Evolutionary conservation across 2,329 filamentous ascomycete species (phyloP).

Genomic region (Trichoderma afroharzianum): DNA sequence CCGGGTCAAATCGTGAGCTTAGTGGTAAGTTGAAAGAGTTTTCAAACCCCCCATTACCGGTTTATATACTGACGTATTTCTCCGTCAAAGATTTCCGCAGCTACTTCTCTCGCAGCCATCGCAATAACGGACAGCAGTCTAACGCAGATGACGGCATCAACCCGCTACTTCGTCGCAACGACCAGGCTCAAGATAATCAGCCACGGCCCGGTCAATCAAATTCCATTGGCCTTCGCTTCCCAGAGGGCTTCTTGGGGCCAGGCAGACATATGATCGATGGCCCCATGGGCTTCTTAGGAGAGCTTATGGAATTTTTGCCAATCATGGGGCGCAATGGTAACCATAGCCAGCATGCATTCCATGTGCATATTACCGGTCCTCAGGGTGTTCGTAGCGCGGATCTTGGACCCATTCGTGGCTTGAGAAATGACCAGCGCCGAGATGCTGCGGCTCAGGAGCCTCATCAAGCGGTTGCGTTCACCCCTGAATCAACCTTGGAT

Average conservation of each 20-base stretch:
- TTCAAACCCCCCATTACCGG: neutral
- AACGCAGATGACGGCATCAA: conserved; percentile 78
- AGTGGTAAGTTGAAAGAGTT: conserved; percentile 39
- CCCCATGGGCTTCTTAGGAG: conserved; percentile 54
- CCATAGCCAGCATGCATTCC: conserved; percentile 46
- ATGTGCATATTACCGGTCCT: conserved; percentile 55
- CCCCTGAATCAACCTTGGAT: conserved; percentile 63
- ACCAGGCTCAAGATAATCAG: conserved; percentile 41
- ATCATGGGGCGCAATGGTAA: conserved; percentile 42
- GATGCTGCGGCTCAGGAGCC: conserved; percentile 55
- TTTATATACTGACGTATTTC: conserved; percentile 4
- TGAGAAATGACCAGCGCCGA: conserved; percentile 47
- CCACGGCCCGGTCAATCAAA: conserved; percentile 49
- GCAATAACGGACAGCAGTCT: conserved; percentile 50
- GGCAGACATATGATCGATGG: conserved; percentile 41
- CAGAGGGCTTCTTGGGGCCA: conserved; percentile 42
- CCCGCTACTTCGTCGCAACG: conserved; percentile 70
- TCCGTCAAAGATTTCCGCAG: conserved; percentile 44
- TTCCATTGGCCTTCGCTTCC: conserved; percentile 52
- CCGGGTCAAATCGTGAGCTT: conserved; percentile 52
- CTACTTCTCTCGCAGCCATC: conserved; percentile 50
- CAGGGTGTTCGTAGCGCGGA: conserved; percentile 48
- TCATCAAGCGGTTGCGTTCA: conserved; percentile 72
- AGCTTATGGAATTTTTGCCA: conserved; percentile 54
- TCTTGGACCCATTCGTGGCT: conserved; percentile 38